phyloP scores from a whole-genome alignment of 2,329 filamentous ascomycete species.

The Blumeria hordei region DNA sequence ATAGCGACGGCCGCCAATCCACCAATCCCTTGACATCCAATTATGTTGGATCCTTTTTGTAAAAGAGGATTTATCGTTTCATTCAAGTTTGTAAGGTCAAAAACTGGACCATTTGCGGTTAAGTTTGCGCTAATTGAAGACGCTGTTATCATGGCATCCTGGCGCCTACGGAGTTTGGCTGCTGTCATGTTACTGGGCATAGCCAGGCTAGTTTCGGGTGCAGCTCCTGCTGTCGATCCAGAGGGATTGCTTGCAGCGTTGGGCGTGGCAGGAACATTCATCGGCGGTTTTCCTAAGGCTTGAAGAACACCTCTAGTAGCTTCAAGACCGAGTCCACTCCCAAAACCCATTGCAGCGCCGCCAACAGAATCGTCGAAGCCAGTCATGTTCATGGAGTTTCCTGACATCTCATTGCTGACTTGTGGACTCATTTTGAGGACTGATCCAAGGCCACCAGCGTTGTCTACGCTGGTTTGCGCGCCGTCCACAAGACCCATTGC shows the following conservation, averaged over 20 bases:
- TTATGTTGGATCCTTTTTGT: constrained; percentile 13
- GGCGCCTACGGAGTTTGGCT: background rate
- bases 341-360: constrained; percentile 17
- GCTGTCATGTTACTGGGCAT: background rate
- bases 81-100: background rate
- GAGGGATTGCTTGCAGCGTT: too few relatives aligned
- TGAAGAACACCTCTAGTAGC: constrained; percentile 14
- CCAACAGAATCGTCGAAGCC: constrained; percentile 16
- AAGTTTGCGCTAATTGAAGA: background rate
- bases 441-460: constrained; percentile 2
- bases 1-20: constrained; percentile 12
- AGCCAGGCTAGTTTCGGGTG: background rate
- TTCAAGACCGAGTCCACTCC: constrained; percentile 16
- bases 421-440: background rate
- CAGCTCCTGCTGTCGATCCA: background rate
- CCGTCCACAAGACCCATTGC: constrained; percentile 17
- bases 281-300: constrained; percentile 9
- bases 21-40: constrained; percentile 16
- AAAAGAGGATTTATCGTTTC: constrained; percentile 11
- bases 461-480: constrained; percentile 15
- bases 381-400: constrained; percentile 5
- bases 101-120: background rate
- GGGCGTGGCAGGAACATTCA: background rate
- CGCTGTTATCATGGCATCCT: background rate
- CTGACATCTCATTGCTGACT: constrained; percentile 9